phyloP scores from a whole-genome alignment of 2,329 filamentous ascomycete species.

The Tolypocladium tropicale region DNA sequence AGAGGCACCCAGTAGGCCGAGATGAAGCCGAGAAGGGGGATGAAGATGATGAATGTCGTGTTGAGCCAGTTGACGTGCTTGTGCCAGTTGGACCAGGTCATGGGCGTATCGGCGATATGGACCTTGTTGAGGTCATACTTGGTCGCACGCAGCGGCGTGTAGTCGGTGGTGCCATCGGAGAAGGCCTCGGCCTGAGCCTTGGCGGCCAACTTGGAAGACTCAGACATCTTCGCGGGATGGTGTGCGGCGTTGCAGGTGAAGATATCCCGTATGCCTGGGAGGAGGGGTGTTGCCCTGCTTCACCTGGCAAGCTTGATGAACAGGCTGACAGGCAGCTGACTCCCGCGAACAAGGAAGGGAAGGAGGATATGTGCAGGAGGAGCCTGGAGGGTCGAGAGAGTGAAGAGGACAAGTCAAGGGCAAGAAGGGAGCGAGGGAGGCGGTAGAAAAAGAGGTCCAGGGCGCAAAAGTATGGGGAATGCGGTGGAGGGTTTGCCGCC shows the following conservation, averaged over 20 bases:
- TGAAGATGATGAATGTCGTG: conserved; percentile 65
- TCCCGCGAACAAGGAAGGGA: neutral
- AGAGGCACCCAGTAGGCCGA: conserved; percentile 71
- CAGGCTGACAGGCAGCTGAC: neutral
- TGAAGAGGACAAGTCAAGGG: neutral
- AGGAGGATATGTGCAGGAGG: neutral
- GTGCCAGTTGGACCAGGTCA: conserved; percentile 78
- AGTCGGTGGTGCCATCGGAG: conserved; percentile 45
- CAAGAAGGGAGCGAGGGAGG: neutral
- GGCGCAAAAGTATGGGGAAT: conserved; percentile 1
- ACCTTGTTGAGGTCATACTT: conserved; percentile 56
- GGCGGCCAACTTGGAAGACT: conserved; percentile 26
- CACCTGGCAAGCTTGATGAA: neutral
- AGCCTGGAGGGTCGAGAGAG: neutral
- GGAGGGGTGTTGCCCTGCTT: neutral
- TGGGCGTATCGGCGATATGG: conserved; percentile 75
- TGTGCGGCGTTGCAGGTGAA: neutral
- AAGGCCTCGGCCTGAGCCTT: conserved; percentile 30
- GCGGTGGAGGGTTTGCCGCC: neutral
- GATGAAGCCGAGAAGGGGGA: conserved; percentile 65
- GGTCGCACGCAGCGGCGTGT: conserved; percentile 35
- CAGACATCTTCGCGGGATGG: conserved; percentile 18
- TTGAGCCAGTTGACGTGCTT: conserved; percentile 95
- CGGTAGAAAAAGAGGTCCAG: neutral
- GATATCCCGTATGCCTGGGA: neutral